Evolutionary conservation across 73 alveolate species (phyloP), one percentile per base, ranked within the genome.

Genomic region (Urostyla sp.): DNA sequence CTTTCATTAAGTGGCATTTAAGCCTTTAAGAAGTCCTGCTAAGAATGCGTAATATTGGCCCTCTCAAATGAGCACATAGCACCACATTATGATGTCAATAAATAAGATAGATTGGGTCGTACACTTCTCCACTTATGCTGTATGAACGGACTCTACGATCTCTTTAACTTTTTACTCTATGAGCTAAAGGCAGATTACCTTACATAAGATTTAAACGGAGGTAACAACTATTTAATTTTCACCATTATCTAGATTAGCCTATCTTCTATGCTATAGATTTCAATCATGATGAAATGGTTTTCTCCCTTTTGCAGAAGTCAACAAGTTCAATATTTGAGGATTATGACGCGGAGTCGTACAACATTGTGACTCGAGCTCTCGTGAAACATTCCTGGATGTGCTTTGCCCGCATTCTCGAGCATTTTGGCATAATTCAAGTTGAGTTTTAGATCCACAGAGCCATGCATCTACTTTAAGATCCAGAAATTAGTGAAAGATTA

Each of bases 71-170:
- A 46, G 48, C 49, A 46, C 24, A 44, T 48, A 44, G 72, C 15
- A 2, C 83, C 55, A 15, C 24, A 15, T 6, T 46, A 46, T 30
- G 67, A 77, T 26, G 46, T 77, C 32, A 61, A 52, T 23, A 16
- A 16, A 51, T 8, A 76, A 72, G 91, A 81, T 63, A 79, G 91
- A 35, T 72, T 81, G 5, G 91, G 91, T 27, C 38, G 91, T 21
- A 69, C 91, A 2, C 49, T 72, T 44, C 66, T 81, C 18, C 91
- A 81, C 50, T 38, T 81, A 4, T 69, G 75, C 16, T 16, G 48
- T 27, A 53, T 51, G 67, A 54, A 40, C 18, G 87, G 91, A 2
- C 56, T 48, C 34, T 24, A 46, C 40, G 80, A 72, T 0, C 51
- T 46, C 26, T 56, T 44, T 5, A 23, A 28, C 20, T 15, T n/a